These are phyloP conservation scores for Diutina mesorugosa DNA, from an alignment of 1,139 yeast species.

Conservation along the genomic window DNA sequence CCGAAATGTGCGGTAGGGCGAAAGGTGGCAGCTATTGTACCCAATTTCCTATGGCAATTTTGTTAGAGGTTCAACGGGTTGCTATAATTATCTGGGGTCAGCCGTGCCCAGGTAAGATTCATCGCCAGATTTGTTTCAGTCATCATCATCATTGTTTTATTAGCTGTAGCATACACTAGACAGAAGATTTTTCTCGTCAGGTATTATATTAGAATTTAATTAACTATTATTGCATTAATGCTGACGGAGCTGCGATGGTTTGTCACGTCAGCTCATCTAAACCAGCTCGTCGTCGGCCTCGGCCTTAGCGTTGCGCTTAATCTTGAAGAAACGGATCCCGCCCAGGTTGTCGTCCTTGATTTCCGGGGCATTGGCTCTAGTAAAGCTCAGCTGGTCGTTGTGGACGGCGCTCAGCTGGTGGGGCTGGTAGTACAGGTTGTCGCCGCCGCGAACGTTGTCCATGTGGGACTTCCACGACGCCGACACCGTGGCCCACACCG, in stretches of 20 bases:
- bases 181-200: background rate
- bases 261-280: slow-evolving; percentile 11
- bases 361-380: slow-evolving; percentile 23
- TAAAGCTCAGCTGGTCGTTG: slow-evolving; percentile 33
- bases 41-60: too few species aligned
- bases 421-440: slow-evolving; percentile 9
- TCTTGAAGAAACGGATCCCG: slow-evolving; percentile 69
- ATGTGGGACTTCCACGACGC: slow-evolving; percentile 33
- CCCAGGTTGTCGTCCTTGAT: slow-evolving; percentile 27
- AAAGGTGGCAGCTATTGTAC: too few species aligned
- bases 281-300: slow-evolving; percentile 51
- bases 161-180: background rate
- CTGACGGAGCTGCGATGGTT: background rate
- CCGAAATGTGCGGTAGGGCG: too few species aligned
- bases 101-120: too few species aligned
- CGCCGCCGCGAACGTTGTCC: slow-evolving; percentile 17
- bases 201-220: background rate
- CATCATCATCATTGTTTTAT: background rate
- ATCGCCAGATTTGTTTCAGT: too few species aligned
- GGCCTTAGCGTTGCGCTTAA: slow-evolving; percentile 49
- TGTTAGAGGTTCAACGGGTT: too few species aligned
- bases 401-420: slow-evolving; percentile 8
- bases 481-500: slow-evolving; percentile 39
- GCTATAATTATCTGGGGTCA: too few species aligned
- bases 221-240: background rate